Evolutionary conservation across 495 filamentous ascomycete species (phyloP).

Genomic region (Bacidia gigantensis): DNA sequence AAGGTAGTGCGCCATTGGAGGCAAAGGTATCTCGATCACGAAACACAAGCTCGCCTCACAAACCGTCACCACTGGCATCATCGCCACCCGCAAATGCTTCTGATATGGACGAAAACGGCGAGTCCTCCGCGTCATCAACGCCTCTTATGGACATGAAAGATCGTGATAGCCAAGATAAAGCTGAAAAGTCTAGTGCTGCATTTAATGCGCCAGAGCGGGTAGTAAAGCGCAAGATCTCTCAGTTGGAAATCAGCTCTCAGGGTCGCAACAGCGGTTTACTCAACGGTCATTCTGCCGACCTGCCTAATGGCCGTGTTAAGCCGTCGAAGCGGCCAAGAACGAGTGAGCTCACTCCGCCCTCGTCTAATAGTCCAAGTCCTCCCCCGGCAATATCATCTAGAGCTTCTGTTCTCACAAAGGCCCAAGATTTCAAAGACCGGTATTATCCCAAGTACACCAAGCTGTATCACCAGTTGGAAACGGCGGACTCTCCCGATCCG

Average conservation of each 20-base stretch:
- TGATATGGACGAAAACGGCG: slow-evolving; percentile 37
- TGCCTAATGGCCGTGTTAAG: slow-evolving; percentile 23
- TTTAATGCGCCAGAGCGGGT: slow-evolving; percentile 20
- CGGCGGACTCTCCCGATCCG: slow-evolving; percentile 35
- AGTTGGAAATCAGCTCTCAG: slow-evolving; percentile 20
- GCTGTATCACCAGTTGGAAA: slow-evolving; percentile 45
- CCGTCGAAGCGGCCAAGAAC: slow-evolving; percentile 34
- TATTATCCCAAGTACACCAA: slow-evolving; percentile 49
- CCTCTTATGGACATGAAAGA: slow-evolving; percentile 9
- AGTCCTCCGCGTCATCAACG: slow-evolving; percentile 25
- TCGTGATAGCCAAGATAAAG: slow-evolving; percentile 6
- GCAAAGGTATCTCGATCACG: slow-evolving; percentile 21
- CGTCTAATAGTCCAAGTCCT: slow-evolving; percentile 33
- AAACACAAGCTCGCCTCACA: slow-evolving; percentile 43
- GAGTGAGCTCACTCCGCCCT: slow-evolving; percentile 27
- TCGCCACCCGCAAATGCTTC: slow-evolving; percentile 68
- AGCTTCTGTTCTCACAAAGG: slow-evolving; percentile 33
- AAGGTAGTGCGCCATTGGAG: slow-evolving; percentile 10
- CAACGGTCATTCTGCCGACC: slow-evolving; percentile 21
- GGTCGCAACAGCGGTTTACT: slow-evolving; percentile 19
- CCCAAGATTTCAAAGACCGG: slow-evolving; percentile 43
- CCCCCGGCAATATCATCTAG: slow-evolving; percentile 30
- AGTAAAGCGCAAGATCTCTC: slow-evolving; percentile 37
- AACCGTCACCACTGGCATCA: slow-evolving; percentile 59
- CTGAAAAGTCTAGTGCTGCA: slow-evolving; percentile 3